Evolutionary conservation across 208 protist species (phyloP), one percentile per base, ranked within the genome.

Genomic region (Trypanosoma brucei): DNA sequence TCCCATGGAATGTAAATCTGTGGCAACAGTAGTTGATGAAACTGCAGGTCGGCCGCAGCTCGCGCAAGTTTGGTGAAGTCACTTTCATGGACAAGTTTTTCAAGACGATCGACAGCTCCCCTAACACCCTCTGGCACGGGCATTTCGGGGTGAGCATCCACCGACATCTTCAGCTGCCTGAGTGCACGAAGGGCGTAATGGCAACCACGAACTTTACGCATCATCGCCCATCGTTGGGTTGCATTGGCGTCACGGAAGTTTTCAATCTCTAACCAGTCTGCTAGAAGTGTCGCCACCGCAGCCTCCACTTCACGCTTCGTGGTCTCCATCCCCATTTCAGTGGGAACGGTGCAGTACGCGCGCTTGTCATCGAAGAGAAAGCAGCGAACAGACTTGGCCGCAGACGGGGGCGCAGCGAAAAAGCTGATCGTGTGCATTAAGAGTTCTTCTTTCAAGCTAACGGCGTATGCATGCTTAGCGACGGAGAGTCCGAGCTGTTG

Each of bases 1-100:
- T 93, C 87, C 65, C 64, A 82, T 37, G 87, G 87, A 53, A 89
- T 85, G 74, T 86, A 88, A 44, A 89, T 69, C 57, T 91, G 81
- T n/a, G 87, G 83, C 2, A 82, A 75, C 0, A 91, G 70, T 8
- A 81, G 72, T n/a, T 78, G 81, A 60, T 93, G 78, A 55, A 81
- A 87, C 73, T 85, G 87, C 9, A 93, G 65, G 44, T 86, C 76
- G 59, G 91, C 81, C 3, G 83, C 83, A 1, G 83, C 83, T 1
- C 73, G 69, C 11, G 87, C 81, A 31, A 80, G 71, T 4, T 71
- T 70, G 49, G 83, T 68, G 42, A 79, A 81, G 13, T 53, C 45
- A 2, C 60, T 33, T 6, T 57, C 56, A 2, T 58, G 11, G 7
- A 85, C 68, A 30, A 84, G 66, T 1, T 36, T 59, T 50, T 74